Percentiles rank a stretch among this genome's conserved stretches.
These are phyloP conservation scores for Madurella mycetomatis DNA, from an alignment of 2,329 filamentous ascomycete genomes.

Conservation along the genomic window DNA sequence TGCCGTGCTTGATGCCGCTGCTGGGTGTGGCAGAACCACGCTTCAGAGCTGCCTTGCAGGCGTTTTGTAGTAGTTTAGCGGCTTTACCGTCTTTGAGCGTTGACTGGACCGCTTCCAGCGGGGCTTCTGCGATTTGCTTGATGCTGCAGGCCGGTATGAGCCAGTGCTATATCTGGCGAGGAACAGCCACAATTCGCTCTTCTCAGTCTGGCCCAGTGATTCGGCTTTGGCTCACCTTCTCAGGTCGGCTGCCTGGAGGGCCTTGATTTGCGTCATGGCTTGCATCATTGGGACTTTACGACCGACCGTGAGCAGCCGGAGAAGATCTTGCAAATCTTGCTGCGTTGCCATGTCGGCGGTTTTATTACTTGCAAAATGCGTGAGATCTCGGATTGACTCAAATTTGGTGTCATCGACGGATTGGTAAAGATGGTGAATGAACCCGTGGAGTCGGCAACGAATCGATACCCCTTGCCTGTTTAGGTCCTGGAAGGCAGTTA, in stretches of 20 bases:
- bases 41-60: slow-evolving; percentile 51
- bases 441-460: neutral
- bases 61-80: slow-evolving; percentile 48
- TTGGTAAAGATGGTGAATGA: neutral
- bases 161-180: neutral
- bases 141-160: slow-evolving; percentile 38
- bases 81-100: slow-evolving; percentile 46
- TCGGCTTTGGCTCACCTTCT: slow-evolving; percentile 45
- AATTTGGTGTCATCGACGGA: neutral
- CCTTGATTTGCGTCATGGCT: slow-evolving; percentile 55
- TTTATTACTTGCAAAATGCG: neutral
- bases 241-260: slow-evolving; percentile 51
- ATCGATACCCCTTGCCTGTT: no score
- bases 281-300: slow-evolving; percentile 56
- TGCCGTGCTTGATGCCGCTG: slow-evolving; percentile 31
- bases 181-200: neutral
- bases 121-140: slow-evolving; percentile 50
- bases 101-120: slow-evolving; percentile 40
- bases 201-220: no score
- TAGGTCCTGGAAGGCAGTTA: no score
- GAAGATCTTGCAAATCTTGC: slow-evolving; percentile 56
- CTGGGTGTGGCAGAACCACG: slow-evolving; percentile 20
- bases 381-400: neutral
- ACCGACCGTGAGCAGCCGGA: slow-evolving; percentile 52
- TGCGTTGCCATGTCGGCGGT: slow-evolving; percentile 47